Evolutionary conservation across 441 rosid species (phyloP).

Genomic region (Melastoma candidum): DNA sequence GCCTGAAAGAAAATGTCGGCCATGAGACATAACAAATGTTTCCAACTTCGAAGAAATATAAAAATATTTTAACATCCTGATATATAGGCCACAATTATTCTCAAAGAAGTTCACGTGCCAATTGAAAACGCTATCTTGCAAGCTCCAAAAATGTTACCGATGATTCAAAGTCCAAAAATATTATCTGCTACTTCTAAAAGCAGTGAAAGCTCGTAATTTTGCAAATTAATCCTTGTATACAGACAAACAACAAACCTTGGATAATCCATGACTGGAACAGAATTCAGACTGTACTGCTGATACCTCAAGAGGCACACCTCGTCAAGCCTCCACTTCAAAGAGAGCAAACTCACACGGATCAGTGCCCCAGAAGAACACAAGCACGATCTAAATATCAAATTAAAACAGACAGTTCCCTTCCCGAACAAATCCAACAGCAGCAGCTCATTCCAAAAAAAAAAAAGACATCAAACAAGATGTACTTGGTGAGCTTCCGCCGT

Average conservation of each 20-base stretch:
- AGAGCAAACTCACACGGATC: background rate
- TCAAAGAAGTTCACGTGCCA: no score
- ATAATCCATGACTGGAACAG: constrained; percentile 82
- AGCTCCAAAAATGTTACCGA: no score
- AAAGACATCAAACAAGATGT: constrained; percentile 10
- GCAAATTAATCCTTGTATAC: no score
- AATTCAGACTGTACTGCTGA: constrained; percentile 70
- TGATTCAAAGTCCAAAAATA: no score
- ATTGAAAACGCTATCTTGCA: no score
- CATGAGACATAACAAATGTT: background rate
- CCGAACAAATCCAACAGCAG: background rate
- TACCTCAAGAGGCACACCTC: constrained; percentile 87
- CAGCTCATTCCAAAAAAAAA: background rate
- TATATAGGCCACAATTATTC: no score
- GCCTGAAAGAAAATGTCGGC: constrained; percentile 28
- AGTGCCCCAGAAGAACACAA: no score
- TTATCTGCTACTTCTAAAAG: no score
- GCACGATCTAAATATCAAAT: no score
- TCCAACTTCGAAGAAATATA: background rate
- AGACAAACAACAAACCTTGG: constrained; percentile 45
- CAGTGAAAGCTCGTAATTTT: no score
- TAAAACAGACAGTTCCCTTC: background rate
- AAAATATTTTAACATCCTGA: no score
- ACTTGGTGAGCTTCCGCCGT: constrained; percentile 43
- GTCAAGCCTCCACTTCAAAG: constrained; percentile 77